Evolutionary conservation across 768 basidiomycete genomes (phyloP).

Genomic region (Phylloporus arenicola): DNA sequence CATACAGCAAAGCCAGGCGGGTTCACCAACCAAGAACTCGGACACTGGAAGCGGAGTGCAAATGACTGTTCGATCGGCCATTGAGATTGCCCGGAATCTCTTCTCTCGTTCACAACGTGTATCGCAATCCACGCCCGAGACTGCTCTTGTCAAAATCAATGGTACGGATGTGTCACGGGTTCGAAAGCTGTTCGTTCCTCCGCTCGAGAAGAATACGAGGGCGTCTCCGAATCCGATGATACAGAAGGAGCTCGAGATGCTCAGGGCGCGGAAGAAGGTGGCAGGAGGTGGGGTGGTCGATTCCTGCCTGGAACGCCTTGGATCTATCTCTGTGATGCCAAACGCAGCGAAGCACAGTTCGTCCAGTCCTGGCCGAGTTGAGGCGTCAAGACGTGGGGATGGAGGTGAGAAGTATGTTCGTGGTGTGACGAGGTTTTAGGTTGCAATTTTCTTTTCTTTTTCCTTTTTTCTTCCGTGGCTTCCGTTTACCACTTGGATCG

Average conservation of each 20-base stretch:
- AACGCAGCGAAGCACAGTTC: neutral
- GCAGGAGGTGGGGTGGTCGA: neutral
- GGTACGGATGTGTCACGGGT: neutral
- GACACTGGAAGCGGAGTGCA: neutral
- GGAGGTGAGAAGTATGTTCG: neutral
- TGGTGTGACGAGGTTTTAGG: neutral
- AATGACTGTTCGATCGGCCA: neutral
- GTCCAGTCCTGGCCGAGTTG: neutral
- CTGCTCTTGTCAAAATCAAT: neutral
- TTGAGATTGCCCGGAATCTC: too few species aligned
- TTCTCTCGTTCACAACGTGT: neutral
- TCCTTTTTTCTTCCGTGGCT: neutral
- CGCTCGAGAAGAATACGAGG: conserved; percentile 1
- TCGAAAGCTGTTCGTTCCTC: conserved; percentile 1
- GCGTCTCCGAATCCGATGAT: neutral
- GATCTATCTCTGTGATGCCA: neutral
- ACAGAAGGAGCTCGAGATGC: conserved; percentile 8
- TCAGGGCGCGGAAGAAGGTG: conserved; percentile 1
- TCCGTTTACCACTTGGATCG: neutral
- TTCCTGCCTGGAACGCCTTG: neutral
- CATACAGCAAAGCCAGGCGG: neutral
- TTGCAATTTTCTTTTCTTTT: neutral
- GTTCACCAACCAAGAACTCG: neutral
- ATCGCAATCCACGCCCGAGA: neutral
- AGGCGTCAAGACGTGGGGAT: neutral